Conservation (phyloP, 371 early-diverging fungal species). For the Mortierella sp. region DNA sequence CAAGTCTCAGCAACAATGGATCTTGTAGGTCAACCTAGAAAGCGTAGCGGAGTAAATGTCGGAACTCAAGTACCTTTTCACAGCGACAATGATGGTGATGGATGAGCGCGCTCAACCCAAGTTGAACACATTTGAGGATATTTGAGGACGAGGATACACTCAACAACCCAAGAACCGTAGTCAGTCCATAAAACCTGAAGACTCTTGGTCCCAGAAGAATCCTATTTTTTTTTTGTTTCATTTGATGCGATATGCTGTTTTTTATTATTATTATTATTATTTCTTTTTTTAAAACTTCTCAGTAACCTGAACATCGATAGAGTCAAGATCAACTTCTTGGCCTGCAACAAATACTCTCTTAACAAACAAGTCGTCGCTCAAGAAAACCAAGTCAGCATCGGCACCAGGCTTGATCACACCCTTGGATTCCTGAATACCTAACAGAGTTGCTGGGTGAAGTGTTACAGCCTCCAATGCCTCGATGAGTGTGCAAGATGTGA, state of each 20-base stretch:
- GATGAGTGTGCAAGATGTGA: conserved; percentile 82
- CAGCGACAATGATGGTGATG: too few species aligned
- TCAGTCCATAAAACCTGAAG: too few species aligned
- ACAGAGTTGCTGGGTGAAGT: conserved; percentile 81
- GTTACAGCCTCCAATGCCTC: conserved; percentile 92
- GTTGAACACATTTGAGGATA: too few species aligned
- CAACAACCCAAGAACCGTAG: too few species aligned
- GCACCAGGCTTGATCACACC: conserved; percentile 82
- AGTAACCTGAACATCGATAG: conserved; percentile 54
- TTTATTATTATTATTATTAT: conserved; percentile 14
- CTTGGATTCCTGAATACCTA: conserved; percentile 80
- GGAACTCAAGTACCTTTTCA: too few species aligned
- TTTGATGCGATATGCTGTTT: background rate
- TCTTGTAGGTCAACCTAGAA: too few species aligned
- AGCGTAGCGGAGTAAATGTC: too few species aligned
- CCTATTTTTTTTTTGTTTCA: too few species aligned
- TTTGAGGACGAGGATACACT: too few species aligned
- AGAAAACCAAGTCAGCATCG: conserved; percentile 86
- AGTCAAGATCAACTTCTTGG: conserved; percentile 68
- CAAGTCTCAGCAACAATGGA: too few species aligned
- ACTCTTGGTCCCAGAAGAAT: too few species aligned
- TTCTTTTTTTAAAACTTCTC: conserved; percentile 54
- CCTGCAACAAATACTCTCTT: conserved; percentile 82
- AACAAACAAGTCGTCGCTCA: conserved; percentile 77
- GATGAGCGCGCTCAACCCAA: too few species aligned